Base-by-base conservation (phyloP, 2,329 filamentous ascomycete genomes). In the Colletotrichum higginsianum region DNA sequence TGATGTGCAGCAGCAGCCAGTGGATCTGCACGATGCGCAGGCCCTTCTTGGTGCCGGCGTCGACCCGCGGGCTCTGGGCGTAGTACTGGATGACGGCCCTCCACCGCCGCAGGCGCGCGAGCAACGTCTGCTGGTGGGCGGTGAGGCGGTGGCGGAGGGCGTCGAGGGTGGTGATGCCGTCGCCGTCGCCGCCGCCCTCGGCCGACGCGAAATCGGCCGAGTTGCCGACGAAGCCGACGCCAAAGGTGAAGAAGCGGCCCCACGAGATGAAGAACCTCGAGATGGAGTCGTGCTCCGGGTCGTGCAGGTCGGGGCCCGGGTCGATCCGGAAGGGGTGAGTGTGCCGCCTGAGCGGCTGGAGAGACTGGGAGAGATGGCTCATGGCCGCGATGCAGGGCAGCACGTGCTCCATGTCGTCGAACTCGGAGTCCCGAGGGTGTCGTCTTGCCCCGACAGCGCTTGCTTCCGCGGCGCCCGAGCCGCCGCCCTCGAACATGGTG, bases 311-410 rank as follows among this genome's bases (percentile, higher is more conserved):
- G 12, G 58, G 55, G n/a, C 56, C 62, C 4, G 67, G 56, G 21
- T 61, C 62, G 35, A 65, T 66, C n/a, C 66, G 68, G 68, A 71
- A 72, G 18, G 61, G 72, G 26, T 35, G 53, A 11, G 73, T 38
- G 42, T 71, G 67, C n/a, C n/a, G 42, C 21, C 61, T 16, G 16
- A 67, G 63, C 1, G 66, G 61, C 21, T 61, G 47, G 30, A 73
- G 52, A 18, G 69, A 69, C 16, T 68, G 66, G 6, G 74, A 71
- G 23, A 64, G 57, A 18, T 68, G 66, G 57, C 66, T 66, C 72
- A 74, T 75, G 64, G 70, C 73, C 13, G 72, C 69, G 18, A 74
- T 66, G 49, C 67, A 74, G 16, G 74, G 69, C 13, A 75, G 64
- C 26, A 71, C 63, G 50, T 72, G 60, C 42, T 74, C 74, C 50